Conservation (phyloP, 106 monocot species). For the Ottelia alismoides region DNA sequence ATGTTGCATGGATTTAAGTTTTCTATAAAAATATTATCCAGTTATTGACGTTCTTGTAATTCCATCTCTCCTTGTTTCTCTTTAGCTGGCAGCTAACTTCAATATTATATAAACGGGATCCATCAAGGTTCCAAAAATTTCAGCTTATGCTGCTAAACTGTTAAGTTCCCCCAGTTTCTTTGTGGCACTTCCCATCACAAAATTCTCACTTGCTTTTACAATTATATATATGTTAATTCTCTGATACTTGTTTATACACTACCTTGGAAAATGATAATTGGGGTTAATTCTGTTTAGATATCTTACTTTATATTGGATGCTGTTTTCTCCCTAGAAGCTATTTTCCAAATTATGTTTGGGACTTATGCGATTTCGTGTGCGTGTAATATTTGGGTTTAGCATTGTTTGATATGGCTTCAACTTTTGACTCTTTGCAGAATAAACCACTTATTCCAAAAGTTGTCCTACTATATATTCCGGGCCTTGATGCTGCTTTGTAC, state of each 20-base stretch:
- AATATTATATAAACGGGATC: too few species aligned
- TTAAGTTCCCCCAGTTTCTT: too few species aligned
- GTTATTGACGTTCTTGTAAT: too few species aligned
- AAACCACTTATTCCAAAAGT: conserved; percentile 89
- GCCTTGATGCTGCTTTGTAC: conserved; percentile 90
- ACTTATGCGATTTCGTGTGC: background rate
- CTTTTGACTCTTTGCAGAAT: conserved; percentile 34
- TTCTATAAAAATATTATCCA: too few species aligned
- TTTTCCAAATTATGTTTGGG: background rate
- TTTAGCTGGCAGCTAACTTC: too few species aligned
- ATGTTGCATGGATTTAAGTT: too few species aligned
- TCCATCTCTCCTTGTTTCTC: too few species aligned
- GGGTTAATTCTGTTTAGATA: background rate
- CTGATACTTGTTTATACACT: background rate
- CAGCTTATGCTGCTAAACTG: too few species aligned
- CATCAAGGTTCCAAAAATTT: too few species aligned
- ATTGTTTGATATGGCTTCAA: background rate
- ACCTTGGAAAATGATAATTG: background rate
- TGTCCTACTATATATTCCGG: conserved; percentile 78
- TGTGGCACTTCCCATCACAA: too few species aligned
- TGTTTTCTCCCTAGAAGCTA: background rate
- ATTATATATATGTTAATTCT: too few species aligned
- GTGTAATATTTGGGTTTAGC: background rate
- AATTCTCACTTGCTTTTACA: too few species aligned
- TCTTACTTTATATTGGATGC: background rate